phyloP scores from a whole-genome alignment of 129 eudicot species.

The Logfia minima region DNA sequence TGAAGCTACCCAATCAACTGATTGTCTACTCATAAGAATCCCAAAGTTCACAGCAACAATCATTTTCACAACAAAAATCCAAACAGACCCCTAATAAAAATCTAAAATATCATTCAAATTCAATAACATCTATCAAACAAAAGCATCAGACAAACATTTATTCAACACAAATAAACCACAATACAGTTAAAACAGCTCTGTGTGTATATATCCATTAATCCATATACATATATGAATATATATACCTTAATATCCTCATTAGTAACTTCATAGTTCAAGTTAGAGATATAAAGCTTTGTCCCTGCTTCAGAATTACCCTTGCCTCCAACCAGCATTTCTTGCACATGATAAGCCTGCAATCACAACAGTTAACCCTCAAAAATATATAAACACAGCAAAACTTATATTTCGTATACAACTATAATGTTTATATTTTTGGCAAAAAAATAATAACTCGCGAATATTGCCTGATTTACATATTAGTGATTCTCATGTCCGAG shows the following conservation, averaged over 20 bases:
- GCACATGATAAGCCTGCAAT: conserved; percentile 44
- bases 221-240: neutral
- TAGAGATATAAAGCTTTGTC: conserved; percentile 49
- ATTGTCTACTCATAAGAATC: neutral
- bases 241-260: conserved; percentile 54
- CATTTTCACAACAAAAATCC: neutral
- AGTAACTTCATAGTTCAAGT: conserved; percentile 50
- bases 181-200: neutral
- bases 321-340: conserved; percentile 33
- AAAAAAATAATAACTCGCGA: too few relatives aligned
- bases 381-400: conserved; percentile 3
- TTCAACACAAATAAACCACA: conserved; percentile 11
- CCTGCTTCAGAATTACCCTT: conserved; percentile 33
- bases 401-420: neutral
- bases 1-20: neutral
- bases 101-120: neutral
- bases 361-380: conserved; percentile 16
- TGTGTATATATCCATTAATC: neutral
- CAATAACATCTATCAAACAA: neutral
- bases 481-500: too few relatives aligned
- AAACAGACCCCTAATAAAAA: neutral
- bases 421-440: too few relatives aligned
- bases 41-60: neutral
- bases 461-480: too few relatives aligned
- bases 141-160: neutral